phyloP scores from a whole-genome alignment of 495 filamentous ascomycete species.

The Xylaria flabelliformis region DNA sequence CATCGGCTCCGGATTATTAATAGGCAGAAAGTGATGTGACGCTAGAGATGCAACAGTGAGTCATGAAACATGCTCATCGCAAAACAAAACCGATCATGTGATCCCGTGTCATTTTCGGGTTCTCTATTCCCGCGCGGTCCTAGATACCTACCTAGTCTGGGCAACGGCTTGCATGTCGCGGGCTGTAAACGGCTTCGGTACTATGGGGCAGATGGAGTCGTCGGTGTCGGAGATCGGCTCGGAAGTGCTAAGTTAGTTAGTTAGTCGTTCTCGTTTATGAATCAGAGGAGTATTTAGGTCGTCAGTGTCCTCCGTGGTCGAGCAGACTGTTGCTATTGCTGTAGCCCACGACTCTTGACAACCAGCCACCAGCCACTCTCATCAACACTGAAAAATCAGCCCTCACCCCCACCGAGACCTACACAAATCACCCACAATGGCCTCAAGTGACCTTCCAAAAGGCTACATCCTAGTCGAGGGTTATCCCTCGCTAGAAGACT shows the following conservation, averaged over 20 bases:
- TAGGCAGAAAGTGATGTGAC: neutral
- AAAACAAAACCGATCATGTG: neutral
- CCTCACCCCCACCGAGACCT: neutral
- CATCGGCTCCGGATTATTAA: neutral
- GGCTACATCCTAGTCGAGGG: constrained; percentile 46
- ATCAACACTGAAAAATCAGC: neutral
- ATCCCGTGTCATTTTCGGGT: constrained; percentile 11
- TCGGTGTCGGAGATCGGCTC: neutral
- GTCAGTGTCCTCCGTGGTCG: neutral
- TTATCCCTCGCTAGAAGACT: constrained; percentile 46
- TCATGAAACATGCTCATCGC: constrained; percentile 1
- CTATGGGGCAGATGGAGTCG: neutral
- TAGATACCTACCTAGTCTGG: neutral
- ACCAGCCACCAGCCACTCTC: neutral
- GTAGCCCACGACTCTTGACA: neutral
- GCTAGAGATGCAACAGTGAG: neutral
- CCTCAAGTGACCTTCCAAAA: constrained; percentile 33
- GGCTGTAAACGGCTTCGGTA: neutral
- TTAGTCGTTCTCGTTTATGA: neutral
- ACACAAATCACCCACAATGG: constrained; percentile 2
- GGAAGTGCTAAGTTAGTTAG: neutral
- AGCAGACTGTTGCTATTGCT: neutral
- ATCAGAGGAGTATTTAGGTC: neutral
- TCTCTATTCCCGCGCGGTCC: neutral
- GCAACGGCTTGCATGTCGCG: neutral